These are phyloP conservation scores for Avicennia marina DNA, from an alignment of 257 asterid species.

Conservation along the genomic window DNA sequence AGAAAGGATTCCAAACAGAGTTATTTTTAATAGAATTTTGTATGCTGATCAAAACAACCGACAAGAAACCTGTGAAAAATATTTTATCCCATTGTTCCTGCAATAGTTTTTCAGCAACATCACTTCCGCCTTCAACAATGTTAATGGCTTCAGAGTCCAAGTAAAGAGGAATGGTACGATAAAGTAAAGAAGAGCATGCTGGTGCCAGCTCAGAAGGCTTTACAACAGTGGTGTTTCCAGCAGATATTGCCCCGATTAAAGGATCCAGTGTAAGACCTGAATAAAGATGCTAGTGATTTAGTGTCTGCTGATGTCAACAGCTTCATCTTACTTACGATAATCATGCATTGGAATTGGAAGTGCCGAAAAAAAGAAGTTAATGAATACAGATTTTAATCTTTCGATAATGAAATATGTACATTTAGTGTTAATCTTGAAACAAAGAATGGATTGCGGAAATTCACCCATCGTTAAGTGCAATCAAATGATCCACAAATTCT, in stretches of 20 bases:
- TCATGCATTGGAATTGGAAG: neutral
- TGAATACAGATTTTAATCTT: no score
- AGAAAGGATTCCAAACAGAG: neutral
- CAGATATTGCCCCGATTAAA: slow-evolving; percentile 79
- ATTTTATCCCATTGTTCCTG: slow-evolving; percentile 84
- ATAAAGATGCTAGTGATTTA: slow-evolving; percentile 9
- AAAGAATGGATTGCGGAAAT: neutral
- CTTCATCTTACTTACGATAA: neutral
- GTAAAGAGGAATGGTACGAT: slow-evolving; percentile 51
- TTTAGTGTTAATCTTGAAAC: no score
- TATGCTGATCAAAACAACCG: neutral
- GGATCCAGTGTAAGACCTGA: slow-evolving; percentile 82
- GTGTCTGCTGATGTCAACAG: neutral
- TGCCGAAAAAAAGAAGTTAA: no score
- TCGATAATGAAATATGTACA: neutral
- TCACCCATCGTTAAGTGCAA: neutral
- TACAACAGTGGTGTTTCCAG: slow-evolving; percentile 68
- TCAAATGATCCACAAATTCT: neutral
- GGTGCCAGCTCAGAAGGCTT: slow-evolving; percentile 90
- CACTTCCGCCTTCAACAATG: slow-evolving; percentile 69
- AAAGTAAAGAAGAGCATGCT: slow-evolving; percentile 64
- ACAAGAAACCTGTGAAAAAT: slow-evolving; percentile 74
- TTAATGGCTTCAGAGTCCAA: slow-evolving; percentile 68
- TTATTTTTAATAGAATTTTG: neutral
- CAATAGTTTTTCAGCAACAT: slow-evolving; percentile 53